phyloP scores from a whole-genome alignment of 2,329 filamentous ascomycete genomes.

The Fusarium agapanthi region DNA sequence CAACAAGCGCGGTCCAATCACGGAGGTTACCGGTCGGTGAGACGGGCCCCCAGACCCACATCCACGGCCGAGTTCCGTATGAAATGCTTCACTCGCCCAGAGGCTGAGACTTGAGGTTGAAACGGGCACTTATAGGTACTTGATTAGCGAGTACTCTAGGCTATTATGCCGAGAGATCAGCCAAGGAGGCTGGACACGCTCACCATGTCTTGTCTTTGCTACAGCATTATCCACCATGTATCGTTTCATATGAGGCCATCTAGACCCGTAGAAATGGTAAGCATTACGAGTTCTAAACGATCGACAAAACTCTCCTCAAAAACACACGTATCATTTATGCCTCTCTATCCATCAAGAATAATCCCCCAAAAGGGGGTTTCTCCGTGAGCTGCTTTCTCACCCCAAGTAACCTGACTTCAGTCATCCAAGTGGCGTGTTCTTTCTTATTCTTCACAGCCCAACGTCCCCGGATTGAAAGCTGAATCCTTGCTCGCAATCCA shows the following conservation, averaged over 20 bases:
- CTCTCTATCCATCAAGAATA: not conserved
- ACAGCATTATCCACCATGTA: not conserved
- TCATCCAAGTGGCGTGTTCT: slow-evolving; percentile 37
- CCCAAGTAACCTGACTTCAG: slow-evolving; percentile 33
- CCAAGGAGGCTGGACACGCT: not conserved
- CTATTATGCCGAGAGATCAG: not conserved
- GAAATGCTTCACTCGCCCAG: not conserved
- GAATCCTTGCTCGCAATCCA: slow-evolving; percentile 1
- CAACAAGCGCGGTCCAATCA: slow-evolving; percentile 36
- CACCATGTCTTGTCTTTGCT: not conserved
- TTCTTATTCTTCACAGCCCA: slow-evolving; percentile 5
- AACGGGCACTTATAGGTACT: not conserved
- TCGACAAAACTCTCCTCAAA: not conserved
- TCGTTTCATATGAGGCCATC: slow-evolving; percentile 11
- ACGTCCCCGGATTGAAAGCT: slow-evolving; percentile 7
- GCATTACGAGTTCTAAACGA: not conserved
- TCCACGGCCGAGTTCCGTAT: slow-evolving; percentile 26
- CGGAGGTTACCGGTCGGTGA: slow-evolving; percentile 34
- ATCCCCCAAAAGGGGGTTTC: not conserved
- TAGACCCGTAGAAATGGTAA: not conserved
- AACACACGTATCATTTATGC: not conserved
- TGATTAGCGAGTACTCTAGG: not conserved
- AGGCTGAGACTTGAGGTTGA: not conserved
- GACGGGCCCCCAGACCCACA: slow-evolving; percentile 22
- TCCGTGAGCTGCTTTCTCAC: slow-evolving; percentile 38